Conservation (phyloP, 1,139 yeast genomes). For the Suhomyces choctaworum region DNA sequence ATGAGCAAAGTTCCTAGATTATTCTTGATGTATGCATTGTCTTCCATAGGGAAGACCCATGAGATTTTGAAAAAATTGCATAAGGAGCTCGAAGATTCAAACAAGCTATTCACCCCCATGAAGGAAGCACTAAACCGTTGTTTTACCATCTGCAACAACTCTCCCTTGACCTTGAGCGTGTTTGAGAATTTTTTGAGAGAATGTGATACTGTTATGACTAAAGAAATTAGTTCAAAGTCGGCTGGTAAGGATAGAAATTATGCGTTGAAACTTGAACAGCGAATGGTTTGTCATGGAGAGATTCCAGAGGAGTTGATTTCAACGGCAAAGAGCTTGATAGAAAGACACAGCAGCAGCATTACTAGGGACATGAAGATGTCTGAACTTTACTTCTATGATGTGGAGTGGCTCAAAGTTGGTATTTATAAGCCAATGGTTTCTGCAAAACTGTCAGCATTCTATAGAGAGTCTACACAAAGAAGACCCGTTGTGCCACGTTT, state of each 20-base stretch:
- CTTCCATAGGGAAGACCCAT: constrained; percentile 69
- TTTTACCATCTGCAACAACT: constrained; percentile 51
- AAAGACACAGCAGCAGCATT: constrained; percentile 33
- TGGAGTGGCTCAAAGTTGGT: constrained; percentile 65
- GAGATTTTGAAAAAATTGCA: constrained; percentile 52
- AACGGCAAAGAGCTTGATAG: constrained; percentile 33
- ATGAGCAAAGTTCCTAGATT: constrained; percentile 72
- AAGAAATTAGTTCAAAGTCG: constrained; percentile 28
- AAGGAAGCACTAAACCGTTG: constrained; percentile 55
- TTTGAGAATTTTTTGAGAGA: constrained; percentile 68
- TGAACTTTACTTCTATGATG: constrained; percentile 64
- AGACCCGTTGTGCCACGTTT: constrained; percentile 21
- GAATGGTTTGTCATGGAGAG: constrained; percentile 62
- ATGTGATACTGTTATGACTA: constrained; percentile 36
- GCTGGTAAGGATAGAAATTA: constrained; percentile 32
- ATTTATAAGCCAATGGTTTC: constrained; percentile 19
- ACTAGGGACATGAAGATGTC: constrained; percentile 45
- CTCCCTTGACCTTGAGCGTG: constrained; percentile 57
- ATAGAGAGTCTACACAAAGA: constrained; percentile 10
- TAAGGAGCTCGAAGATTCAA: constrained; percentile 41
- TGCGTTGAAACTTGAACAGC: constrained; percentile 58
- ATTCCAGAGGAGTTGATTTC: constrained; percentile 48
- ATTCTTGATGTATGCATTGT: constrained; percentile 65
- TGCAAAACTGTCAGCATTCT: constrained; percentile 1
- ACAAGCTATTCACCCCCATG: constrained; percentile 52